Conservation (phyloP, 768 basidiomycete species). For the Naganishia vishniacii region DNA sequence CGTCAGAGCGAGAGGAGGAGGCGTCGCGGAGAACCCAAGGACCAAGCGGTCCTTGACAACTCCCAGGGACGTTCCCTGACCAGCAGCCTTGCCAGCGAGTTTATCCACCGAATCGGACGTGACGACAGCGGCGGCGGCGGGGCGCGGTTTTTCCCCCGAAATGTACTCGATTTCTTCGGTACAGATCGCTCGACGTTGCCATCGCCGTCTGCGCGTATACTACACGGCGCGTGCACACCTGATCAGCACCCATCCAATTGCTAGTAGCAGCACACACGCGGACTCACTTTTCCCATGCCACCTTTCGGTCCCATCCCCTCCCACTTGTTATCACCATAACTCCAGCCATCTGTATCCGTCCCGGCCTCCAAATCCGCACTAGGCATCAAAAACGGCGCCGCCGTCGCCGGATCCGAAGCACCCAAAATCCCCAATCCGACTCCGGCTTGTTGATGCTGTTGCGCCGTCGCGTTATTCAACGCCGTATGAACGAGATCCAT, state of each 20-base stretch:
- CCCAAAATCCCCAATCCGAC: constrained; percentile 4
- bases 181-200: constrained; percentile 77
- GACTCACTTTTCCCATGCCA: constrained; percentile 68
- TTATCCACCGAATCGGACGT: constrained; percentile 1
- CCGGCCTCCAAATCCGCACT: constrained; percentile 27
- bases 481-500: constrained; percentile 2
- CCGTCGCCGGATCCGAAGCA: too few relatives aligned
- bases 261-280: neutral
- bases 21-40: neutral
- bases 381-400: neutral
- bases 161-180: constrained; percentile 61
- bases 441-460: constrained; percentile 3
- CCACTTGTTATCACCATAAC: constrained; percentile 95
- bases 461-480: neutral
- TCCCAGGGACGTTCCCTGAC: neutral
- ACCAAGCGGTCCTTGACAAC: neutral
- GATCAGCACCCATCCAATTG: neutral
- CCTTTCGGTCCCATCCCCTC: constrained; percentile 68
- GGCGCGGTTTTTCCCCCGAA: constrained; percentile 16
- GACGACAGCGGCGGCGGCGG: neutral
- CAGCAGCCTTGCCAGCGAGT: neutral
- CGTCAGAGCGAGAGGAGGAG: constrained; percentile 8
- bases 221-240: constrained; percentile 47
- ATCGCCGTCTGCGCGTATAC: constrained; percentile 79
- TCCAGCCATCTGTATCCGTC: constrained; percentile 86